phyloP scores from a whole-genome alignment of 2,329 filamentous ascomycete genomes.

The Aspergillus tanneri region DNA sequence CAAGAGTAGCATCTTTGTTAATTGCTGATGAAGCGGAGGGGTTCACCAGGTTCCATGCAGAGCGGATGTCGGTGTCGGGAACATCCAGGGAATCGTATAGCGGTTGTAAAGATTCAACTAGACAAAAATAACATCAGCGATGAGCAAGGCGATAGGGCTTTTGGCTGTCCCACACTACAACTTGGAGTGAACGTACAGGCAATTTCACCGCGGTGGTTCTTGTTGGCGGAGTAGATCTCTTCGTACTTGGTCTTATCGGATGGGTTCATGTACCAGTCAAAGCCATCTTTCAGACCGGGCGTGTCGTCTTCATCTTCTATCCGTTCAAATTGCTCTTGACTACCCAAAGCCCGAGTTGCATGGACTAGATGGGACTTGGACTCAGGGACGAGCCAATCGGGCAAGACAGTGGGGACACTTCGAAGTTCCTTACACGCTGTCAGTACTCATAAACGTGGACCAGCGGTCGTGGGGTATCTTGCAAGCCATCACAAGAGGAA shows the following conservation, averaged over 20 bases:
- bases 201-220: slow-evolving; percentile 81
- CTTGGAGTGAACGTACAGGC: slow-evolving; percentile 57
- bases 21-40: slow-evolving; percentile 78
- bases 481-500: too few relatives aligned
- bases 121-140: slow-evolving; percentile 18
- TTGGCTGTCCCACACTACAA: neutral
- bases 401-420: slow-evolving; percentile 80
- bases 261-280: slow-evolving; percentile 99
- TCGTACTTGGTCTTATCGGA: slow-evolving; percentile 91
- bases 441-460: too few relatives aligned
- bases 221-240: slow-evolving; percentile 91
- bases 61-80: slow-evolving; percentile 76
- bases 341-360: slow-evolving; percentile 74
- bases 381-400: slow-evolving; percentile 96
- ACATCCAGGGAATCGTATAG: slow-evolving; percentile 72
- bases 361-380: slow-evolving; percentile 89
- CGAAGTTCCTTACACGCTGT: slow-evolving; percentile 66
- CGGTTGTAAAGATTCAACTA: slow-evolving; percentile 74
- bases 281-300: slow-evolving; percentile 86
- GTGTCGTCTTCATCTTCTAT: slow-evolving; percentile 77
- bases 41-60: slow-evolving; percentile 96
- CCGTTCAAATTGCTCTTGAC: slow-evolving; percentile 77
- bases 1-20: slow-evolving; percentile 90
- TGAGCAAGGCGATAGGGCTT: slow-evolving; percentile 6
- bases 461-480: too few relatives aligned